Conservation (phyloP, 805 yeast genomes). For the Ogataea trehalophila region DNA sequence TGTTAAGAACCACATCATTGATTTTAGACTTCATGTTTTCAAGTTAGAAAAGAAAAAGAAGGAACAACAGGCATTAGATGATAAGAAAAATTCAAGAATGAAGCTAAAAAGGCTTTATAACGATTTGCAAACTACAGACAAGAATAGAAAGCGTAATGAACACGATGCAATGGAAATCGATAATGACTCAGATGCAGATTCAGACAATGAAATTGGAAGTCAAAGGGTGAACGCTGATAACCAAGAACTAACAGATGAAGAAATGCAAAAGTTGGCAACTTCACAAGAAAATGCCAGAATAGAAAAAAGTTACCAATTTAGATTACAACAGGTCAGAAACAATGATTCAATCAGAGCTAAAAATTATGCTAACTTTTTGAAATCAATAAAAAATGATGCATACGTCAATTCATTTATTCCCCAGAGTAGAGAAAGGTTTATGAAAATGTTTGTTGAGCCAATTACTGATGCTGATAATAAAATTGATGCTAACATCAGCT, state of each 20-base stretch:
- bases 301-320: conserved; percentile 12
- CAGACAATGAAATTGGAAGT: conserved; percentile 30
- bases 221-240: conserved; percentile 21
- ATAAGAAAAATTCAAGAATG: conserved; percentile 43
- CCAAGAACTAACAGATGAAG: conserved; percentile 17
- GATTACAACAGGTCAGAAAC: conserved; percentile 16
- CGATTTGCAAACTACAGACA: conserved; percentile 19
- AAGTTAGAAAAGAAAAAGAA: conserved; percentile 48
- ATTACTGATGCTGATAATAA: conserved; percentile 24
- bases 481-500: conserved; percentile 30
- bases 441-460: conserved; percentile 26
- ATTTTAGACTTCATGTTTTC: conserved; percentile 51
- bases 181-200: conserved; percentile 11
- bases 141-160: neutral
- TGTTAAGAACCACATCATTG: conserved; percentile 49
- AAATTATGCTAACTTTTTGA: conserved; percentile 31
- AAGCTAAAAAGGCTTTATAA: conserved; percentile 41
- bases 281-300: conserved; percentile 14
- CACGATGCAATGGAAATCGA: conserved; percentile 17
- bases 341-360: conserved; percentile 28
- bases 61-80: conserved; percentile 42
- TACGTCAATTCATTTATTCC: conserved; percentile 19
- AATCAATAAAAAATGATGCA: conserved; percentile 23
- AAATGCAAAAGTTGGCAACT: conserved; percentile 16
- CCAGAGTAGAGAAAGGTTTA: conserved; percentile 19